Conservation (phyloP, 2,329 filamentous ascomycete genomes). For the Exophiala lecanii-corni region DNA sequence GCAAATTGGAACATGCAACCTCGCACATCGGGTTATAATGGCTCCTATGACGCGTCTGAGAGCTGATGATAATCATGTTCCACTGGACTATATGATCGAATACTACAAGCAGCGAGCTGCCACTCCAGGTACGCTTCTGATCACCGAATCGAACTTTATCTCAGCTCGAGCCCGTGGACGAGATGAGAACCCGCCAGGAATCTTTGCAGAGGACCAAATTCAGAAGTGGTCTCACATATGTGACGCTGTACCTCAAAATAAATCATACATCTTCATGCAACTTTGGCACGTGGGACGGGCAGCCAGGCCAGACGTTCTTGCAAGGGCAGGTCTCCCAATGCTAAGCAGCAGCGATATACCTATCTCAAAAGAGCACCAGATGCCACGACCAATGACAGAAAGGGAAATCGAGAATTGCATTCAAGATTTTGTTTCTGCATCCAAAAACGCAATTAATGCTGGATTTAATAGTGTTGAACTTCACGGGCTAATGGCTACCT, state of each 20-base stretch:
- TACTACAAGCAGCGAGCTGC: slow-evolving; percentile 38
- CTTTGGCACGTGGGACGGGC: slow-evolving; percentile 45
- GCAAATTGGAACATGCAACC: slow-evolving; percentile 40
- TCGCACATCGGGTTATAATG: slow-evolving; percentile 50
- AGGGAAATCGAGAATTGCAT: slow-evolving; percentile 43
- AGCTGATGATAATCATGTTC: slow-evolving; percentile 41
- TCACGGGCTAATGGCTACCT: slow-evolving; percentile 48
- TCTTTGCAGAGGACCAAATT: slow-evolving; percentile 35
- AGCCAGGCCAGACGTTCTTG: slow-evolving; percentile 33
- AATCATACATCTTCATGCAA: slow-evolving; percentile 41
- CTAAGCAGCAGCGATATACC: neutral
- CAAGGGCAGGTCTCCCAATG: neutral
- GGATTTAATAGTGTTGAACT: slow-evolving; percentile 50
- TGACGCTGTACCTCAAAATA: slow-evolving; percentile 48
- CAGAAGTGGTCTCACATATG: slow-evolving; percentile 48
- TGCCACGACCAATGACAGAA: slow-evolving; percentile 38
- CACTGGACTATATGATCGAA: slow-evolving; percentile 33
- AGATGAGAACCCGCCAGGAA: slow-evolving; percentile 10
- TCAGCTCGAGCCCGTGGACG: neutral
- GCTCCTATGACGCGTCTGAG: slow-evolving; percentile 54
- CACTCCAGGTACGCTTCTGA: slow-evolving; percentile 35
- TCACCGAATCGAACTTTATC: slow-evolving; percentile 30
- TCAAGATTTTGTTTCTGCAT: slow-evolving; percentile 40
- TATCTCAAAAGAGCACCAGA: slow-evolving; percentile 33
- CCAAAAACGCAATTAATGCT: slow-evolving; percentile 49